Conservation (phyloP, 2,329 filamentous ascomycete species). For the Byssoonygena ceratinophila region DNA sequence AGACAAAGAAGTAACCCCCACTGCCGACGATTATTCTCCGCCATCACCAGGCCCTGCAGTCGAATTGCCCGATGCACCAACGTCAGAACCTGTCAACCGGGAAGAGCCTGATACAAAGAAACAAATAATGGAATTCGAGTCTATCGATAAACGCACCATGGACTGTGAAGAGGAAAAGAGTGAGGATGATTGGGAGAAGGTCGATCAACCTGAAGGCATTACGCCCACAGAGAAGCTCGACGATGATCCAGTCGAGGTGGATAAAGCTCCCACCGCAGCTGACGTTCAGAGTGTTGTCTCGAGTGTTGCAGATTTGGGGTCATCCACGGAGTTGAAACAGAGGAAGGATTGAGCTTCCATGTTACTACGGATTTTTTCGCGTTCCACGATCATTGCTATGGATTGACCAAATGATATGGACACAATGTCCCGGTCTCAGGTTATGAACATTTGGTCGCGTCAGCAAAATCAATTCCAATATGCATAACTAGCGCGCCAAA, state of each 20-base stretch:
- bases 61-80: slow-evolving; percentile 41
- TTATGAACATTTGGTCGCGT: too few relatives aligned
- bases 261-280: slow-evolving; percentile 22
- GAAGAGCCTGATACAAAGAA: slow-evolving; percentile 40
- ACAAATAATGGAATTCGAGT: slow-evolving; percentile 30
- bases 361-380: too few relatives aligned
- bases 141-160: slow-evolving; percentile 8
- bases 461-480: too few relatives aligned
- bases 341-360: slow-evolving; percentile 10
- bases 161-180: slow-evolving; percentile 22
- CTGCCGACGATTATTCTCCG: neutral
- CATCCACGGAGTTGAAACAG: slow-evolving; percentile 13
- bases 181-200: slow-evolving; percentile 34
- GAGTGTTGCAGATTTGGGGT: slow-evolving; percentile 21
- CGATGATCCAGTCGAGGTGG: slow-evolving; percentile 28
- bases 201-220: slow-evolving; percentile 24
- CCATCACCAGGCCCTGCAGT: slow-evolving; percentile 25
- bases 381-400: too few relatives aligned
- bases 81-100: slow-evolving; percentile 36
- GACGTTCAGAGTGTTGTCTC: slow-evolving; percentile 31
- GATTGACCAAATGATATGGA: too few relatives aligned
- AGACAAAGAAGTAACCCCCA: neutral
- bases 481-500: too few relatives aligned
- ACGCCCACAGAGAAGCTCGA: slow-evolving; percentile 22
- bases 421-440: too few relatives aligned